These are phyloP conservation scores for Liquidambar formosana DNA, from an alignment of 164 flowering plant genomes.

Conservation along the genomic window DNA sequence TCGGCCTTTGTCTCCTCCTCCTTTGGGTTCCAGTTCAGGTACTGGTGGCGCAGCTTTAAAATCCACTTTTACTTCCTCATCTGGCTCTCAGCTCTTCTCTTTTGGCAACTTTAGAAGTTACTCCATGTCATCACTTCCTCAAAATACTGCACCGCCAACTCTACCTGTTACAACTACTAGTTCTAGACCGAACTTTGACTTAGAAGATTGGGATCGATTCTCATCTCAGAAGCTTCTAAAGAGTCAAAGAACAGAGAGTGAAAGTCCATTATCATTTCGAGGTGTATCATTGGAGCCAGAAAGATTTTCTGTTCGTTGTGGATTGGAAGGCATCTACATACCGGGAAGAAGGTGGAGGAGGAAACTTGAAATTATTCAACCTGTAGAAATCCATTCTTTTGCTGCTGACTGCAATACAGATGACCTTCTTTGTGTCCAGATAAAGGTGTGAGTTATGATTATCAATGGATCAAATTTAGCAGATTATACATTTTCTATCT, in stretches of 20 bases:
- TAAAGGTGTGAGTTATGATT: slow-evolving; percentile 57
- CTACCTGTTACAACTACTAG: slow-evolving; percentile 41
- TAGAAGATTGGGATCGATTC: slow-evolving; percentile 72
- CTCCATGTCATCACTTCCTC: slow-evolving; percentile 95
- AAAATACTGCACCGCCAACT: slow-evolving; percentile 42
- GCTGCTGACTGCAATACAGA: slow-evolving; percentile 91
- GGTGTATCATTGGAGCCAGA: slow-evolving; percentile 83
- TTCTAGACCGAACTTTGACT: slow-evolving; percentile 57
- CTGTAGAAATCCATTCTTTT: slow-evolving; percentile 80
- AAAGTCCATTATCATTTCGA: slow-evolving; percentile 78
- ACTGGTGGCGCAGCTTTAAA: slow-evolving; percentile 51
- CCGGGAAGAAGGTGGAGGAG: slow-evolving; percentile 97
- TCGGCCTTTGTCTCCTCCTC: slow-evolving; percentile 72
- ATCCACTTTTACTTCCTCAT: slow-evolving; percentile 46
- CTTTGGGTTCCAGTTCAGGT: slow-evolving; percentile 48
- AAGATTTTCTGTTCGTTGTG: slow-evolving; percentile 91
- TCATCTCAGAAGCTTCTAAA: slow-evolving; percentile 48
- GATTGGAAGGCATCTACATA: slow-evolving; percentile 82
- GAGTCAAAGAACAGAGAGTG: slow-evolving; percentile 49
- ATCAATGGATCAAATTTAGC: neutral
- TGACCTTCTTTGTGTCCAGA: slow-evolving; percentile 91
- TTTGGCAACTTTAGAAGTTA: slow-evolving; percentile 89
- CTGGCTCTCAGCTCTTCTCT: slow-evolving; percentile 83
- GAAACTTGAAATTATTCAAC: slow-evolving; percentile 88
- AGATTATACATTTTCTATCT: neutral